phyloP scores from a whole-genome alignment of 306 rosid genomes.

The Crataegus laevigata region DNA sequence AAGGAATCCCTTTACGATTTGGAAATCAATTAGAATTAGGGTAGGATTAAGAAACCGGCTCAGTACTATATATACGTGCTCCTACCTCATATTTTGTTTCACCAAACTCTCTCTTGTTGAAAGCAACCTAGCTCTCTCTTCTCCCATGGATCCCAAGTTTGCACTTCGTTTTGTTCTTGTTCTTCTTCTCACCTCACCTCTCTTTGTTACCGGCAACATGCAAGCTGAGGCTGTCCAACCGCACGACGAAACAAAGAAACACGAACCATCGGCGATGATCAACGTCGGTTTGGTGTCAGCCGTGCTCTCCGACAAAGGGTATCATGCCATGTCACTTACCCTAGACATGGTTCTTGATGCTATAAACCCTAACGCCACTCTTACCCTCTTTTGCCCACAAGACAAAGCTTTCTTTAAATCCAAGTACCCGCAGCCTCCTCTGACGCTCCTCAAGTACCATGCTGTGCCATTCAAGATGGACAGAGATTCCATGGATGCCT shows the following conservation, averaged over 20 bases:
- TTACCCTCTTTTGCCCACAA: constrained; percentile 8
- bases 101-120: background rate
- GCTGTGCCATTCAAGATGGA: background rate
- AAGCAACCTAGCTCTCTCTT: background rate
- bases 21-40: background rate
- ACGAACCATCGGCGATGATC: background rate
- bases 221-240: background rate
- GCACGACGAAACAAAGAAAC: background rate
- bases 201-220: background rate
- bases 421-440: constrained; percentile 2
- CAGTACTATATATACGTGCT: background rate
- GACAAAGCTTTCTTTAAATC: background rate
- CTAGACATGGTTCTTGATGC: background rate
- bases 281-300: background rate
- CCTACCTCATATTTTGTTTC: background rate
- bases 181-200: background rate
- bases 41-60: background rate
- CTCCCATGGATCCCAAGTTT: background rate
- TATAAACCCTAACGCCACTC: background rate
- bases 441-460: constrained; percentile 5
- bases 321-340: background rate
- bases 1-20: background rate
- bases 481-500: background rate
- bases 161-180: background rate
- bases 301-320: background rate